Percentiles rank a stretch among this genome's conserved stretches.
phyloP scores from a whole-genome alignment of 2,329 filamentous ascomycete genomes.

The Trichoderma sp. region DNA sequence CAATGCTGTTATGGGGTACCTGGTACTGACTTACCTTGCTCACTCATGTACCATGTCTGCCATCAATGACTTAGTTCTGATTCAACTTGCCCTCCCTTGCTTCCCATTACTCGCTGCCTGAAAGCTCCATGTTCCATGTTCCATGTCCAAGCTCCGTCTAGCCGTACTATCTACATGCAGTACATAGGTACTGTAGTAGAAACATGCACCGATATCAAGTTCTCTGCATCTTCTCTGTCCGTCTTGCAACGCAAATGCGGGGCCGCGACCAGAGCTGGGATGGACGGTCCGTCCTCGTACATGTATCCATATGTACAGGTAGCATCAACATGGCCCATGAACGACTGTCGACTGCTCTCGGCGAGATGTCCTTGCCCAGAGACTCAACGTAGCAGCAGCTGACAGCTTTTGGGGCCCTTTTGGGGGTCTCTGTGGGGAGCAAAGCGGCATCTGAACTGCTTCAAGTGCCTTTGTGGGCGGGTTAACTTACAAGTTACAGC shows the following conservation, averaged over 20 bases:
- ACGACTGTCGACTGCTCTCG: slow-evolving; percentile 1
- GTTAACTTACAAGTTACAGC: neutral
- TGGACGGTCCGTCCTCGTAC: slow-evolving; percentile 6
- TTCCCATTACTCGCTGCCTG: slow-evolving; percentile 5
- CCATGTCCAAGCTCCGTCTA: neutral
- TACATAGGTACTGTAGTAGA: neutral
- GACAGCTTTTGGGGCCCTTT: neutral
- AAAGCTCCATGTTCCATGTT: neutral
- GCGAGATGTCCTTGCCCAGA: neutral
- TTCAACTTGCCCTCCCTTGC: neutral
- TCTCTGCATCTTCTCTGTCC: slow-evolving; percentile 9
- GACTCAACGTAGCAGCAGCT: slow-evolving; percentile 18
- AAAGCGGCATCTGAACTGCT: slow-evolving; percentile 14
- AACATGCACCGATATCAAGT: neutral
- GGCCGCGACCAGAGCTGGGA: slow-evolving; percentile 2
- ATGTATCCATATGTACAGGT: neutral
- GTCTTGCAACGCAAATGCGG: slow-evolving; percentile 17
- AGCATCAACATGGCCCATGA: slow-evolving; percentile 6
- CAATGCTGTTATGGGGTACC: neutral
- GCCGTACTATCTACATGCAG: neutral
- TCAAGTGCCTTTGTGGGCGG: neutral
- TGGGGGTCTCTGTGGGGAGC: slow-evolving; percentile 12
- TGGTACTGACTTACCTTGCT: neutral
- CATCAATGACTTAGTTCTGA: neutral
- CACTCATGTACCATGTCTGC: neutral